phyloP scores from a whole-genome alignment of 148 eudicot genomes.

The Rhododendron ovatum region DNA sequence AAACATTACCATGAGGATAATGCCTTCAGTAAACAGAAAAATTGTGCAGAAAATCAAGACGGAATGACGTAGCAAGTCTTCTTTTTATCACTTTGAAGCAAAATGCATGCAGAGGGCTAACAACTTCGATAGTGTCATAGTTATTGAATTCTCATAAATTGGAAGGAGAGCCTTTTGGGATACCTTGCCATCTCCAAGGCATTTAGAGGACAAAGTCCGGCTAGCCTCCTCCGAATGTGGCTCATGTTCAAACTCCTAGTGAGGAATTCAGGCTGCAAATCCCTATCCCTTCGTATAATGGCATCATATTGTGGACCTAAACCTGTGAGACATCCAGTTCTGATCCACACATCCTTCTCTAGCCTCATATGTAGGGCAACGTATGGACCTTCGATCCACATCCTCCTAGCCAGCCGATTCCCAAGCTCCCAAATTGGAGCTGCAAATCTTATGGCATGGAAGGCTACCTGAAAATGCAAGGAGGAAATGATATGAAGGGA shows the following conservation, averaged over 20 bases:
- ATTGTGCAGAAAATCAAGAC: background rate
- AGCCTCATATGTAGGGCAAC: conserved; percentile 65
- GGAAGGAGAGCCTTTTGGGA: background rate
- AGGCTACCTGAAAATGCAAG: conserved; percentile 47
- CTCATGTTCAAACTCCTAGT: conserved; percentile 54
- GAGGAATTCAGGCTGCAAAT: conserved; percentile 41
- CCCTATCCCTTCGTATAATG: conserved; percentile 40
- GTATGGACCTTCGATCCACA: conserved; percentile 91
- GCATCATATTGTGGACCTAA: conserved; percentile 51
- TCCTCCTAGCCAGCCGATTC: conserved; percentile 57
- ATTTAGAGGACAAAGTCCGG: conserved; percentile 69
- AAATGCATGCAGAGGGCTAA: background rate
- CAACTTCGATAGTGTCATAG: background rate
- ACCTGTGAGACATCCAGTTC: conserved; percentile 73
- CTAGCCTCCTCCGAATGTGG: conserved; percentile 38
- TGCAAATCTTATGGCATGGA: conserved; percentile 71
- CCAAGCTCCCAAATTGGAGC: conserved; percentile 58
- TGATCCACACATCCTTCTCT: conserved; percentile 80
- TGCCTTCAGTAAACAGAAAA: background rate
- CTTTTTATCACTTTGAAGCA: background rate
- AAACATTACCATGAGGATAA: background rate
- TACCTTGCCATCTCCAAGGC: conserved; percentile 66
- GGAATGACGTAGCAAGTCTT: background rate
- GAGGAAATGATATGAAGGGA: background rate
- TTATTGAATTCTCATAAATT: background rate